Base-by-base conservation (phyloP, 768 basidiomycete genomes). In the Suillus plorans region DNA sequence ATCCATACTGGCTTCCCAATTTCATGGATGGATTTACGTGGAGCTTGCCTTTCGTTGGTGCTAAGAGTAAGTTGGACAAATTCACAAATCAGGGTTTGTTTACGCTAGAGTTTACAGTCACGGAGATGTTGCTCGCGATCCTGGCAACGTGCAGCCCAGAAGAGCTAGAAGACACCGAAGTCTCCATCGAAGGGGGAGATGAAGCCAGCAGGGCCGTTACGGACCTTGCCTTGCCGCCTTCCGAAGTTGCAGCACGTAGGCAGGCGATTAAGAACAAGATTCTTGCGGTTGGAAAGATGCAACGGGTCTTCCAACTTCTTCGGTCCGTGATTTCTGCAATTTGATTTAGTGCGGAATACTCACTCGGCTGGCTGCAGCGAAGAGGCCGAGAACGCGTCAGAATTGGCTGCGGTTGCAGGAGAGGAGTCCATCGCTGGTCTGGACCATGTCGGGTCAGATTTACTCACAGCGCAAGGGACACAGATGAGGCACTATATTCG, bases 1-100 rank as follows among this genome's bases (percentile, higher is more conserved):
- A 95, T 75, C 94, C 94, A 4, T 98, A 94, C 77, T 97, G 95
- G 94, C 79, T 99, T 39, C 97, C 97, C 0, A 98, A 98, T 78
- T 97, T 98, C 69, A 96, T 97, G 90, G 94, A 99, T 73, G 96
- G 92, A 39, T 99, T 99, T 74, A 98, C 96, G 3, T 99, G 97
- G 97, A 94, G 92, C 84, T 75, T 99, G 64, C 97, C 97, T 0
- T 99, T 99, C 72, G 97, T 99, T 4, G 97, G 96, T 58, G 89
- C 93, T 61, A 99, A 99, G 80, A 99, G 97, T 97, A 69, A 63
- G 94, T 79, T 3, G 41, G 4, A 20, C 3, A 3, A 7, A 16
- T 36, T 42, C 20, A 7, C 28, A 16, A 18, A 49, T 47, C 37
- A 6, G 25, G 22, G 20, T 57, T 42, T 22, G 44, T 53, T 42